Conservation (phyloP, 768 basidiomycete genomes). For the Rhodotorula graminis region DNA sequence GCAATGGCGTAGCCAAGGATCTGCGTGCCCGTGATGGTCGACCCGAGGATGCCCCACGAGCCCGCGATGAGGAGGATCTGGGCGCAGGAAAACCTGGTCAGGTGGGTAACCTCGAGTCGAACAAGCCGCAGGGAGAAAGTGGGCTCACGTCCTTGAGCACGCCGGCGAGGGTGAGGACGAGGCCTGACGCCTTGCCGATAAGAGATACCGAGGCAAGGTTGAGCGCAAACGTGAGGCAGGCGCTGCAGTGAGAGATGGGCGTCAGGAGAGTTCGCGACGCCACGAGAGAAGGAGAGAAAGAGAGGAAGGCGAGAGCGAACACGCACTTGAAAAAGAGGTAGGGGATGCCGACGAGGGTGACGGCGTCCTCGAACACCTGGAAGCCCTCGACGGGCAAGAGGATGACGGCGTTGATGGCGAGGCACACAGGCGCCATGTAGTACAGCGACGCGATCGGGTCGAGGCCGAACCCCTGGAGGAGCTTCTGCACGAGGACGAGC, state of each 20-base stretch:
- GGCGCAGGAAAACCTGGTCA: neutral
- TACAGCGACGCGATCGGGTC: slow-evolving; percentile 20
- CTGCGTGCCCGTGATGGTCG: slow-evolving; percentile 72
- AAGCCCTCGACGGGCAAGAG: slow-evolving; percentile 88
- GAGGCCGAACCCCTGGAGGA: slow-evolving; percentile 90
- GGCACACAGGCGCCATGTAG: slow-evolving; percentile 58
- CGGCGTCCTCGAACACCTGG: slow-evolving; percentile 70
- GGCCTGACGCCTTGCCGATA: slow-evolving; percentile 77
- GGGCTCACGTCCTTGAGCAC: slow-evolving; percentile 70
- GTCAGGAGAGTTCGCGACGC: neutral
- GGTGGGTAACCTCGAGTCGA: neutral
- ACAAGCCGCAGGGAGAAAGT: neutral
- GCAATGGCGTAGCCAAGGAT: slow-evolving; percentile 80
- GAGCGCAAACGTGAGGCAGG: slow-evolving; percentile 76
- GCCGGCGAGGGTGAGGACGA: slow-evolving; percentile 87
- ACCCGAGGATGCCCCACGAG: slow-evolving; percentile 75
- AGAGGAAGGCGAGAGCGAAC: too few species aligned
- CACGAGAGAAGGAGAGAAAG: neutral
- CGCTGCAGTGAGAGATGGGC: slow-evolving; percentile 61
- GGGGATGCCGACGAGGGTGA: slow-evolving; percentile 53
- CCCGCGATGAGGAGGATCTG: slow-evolving; percentile 89
- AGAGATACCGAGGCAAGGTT: slow-evolving; percentile 96
- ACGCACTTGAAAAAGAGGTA: slow-evolving; percentile 44
- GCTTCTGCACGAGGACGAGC: slow-evolving; percentile 90
- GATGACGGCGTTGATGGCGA: slow-evolving; percentile 73